Evolutionary conservation across 805 yeast genomes (phyloP).

Genomic region (Lachancea meyersii): DNA sequence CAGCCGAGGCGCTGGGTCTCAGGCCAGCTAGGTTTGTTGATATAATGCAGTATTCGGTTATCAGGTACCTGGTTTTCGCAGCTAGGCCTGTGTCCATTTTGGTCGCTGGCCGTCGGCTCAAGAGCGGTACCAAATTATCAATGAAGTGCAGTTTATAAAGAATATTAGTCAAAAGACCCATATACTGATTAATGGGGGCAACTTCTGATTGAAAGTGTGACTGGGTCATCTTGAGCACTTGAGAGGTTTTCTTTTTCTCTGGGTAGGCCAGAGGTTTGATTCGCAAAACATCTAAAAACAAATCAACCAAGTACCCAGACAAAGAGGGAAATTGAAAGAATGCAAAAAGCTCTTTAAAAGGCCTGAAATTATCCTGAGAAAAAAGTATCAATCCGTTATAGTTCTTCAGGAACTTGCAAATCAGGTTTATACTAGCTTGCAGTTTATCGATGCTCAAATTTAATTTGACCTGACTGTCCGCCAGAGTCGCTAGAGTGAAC

Average conservation of each 20-base stretch:
- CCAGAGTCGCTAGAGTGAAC: conserved; percentile 59
- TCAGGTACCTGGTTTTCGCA: conserved; percentile 55
- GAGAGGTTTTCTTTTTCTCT: conserved; percentile 9
- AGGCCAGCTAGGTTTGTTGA: conserved; percentile 44
- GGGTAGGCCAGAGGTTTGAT: conserved; percentile 51
- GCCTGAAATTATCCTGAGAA: conserved; percentile 48
- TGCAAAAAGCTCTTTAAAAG: conserved; percentile 50
- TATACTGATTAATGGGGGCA: conserved; percentile 52
- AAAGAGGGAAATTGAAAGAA: conserved; percentile 57
- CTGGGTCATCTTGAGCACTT: conserved; percentile 17
- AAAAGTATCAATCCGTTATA: conserved; percentile 73
- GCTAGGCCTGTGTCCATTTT: conserved; percentile 40
- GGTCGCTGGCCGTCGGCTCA: conserved; percentile 17
- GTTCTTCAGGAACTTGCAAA: conserved; percentile 56
- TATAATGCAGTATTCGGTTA: conserved; percentile 55
- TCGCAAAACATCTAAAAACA: conserved; percentile 61
- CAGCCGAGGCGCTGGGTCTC: conserved; percentile 4
- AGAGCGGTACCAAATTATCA: conserved; percentile 42
- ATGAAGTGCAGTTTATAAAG: conserved; percentile 53
- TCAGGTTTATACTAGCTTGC: conserved; percentile 52
- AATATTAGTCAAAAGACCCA: conserved; percentile 52
- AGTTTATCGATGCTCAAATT: conserved; percentile 48
- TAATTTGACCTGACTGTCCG: conserved; percentile 49
- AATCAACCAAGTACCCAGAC: conserved; percentile 61
- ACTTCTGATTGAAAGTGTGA: conserved; percentile 38